Conservation (phyloP, 352 stramenopile species). For the Phytophthora capsici region DNA sequence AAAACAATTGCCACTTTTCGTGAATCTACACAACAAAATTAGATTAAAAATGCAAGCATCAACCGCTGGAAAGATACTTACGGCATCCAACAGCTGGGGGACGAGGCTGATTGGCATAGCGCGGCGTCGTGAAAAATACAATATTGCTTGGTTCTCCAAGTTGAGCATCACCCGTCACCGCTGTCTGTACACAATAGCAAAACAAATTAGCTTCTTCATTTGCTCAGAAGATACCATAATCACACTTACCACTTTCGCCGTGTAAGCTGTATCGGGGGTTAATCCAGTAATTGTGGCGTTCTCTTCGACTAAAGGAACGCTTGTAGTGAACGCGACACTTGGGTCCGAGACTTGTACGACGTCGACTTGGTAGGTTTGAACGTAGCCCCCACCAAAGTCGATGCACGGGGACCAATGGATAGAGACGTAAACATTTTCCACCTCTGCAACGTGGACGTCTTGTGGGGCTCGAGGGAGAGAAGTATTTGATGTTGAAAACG, state of each 20-base stretch:
- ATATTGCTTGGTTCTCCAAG: conserved; percentile 42
- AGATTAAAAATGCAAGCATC: not conserved
- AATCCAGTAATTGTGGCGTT: conserved; percentile 38
- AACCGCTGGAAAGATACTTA: conserved; percentile 23
- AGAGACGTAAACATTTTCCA: conserved; percentile 27
- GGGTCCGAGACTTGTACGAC: conserved; percentile 19
- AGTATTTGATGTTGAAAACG: conserved; percentile 34
- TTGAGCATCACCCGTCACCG: conserved; percentile 33
- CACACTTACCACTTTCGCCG: conserved; percentile 46
- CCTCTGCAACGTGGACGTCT: conserved; percentile 16
- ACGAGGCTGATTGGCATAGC: conserved; percentile 41
- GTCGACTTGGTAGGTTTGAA: conserved; percentile 46
- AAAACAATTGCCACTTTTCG: conserved; percentile 36
- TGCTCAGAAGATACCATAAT: not conserved
- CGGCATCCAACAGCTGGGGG: conserved; percentile 56
- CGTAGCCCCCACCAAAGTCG: conserved; percentile 56
- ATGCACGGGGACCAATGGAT: conserved; percentile 45
- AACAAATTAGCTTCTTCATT: not conserved
- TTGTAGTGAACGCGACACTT: conserved; percentile 1
- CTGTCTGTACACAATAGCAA: conserved; percentile 27
- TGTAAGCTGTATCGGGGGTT: conserved; percentile 40
- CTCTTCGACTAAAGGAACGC: conserved; percentile 21
- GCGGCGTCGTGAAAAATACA: conserved; percentile 51
- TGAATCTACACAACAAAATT: conserved; percentile 36
- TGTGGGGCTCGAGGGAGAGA: conserved; percentile 45